These are phyloP conservation scores for Trichoderma simmonsii DNA, from an alignment of 2,329 filamentous ascomycete species.

Conservation along the genomic window DNA sequence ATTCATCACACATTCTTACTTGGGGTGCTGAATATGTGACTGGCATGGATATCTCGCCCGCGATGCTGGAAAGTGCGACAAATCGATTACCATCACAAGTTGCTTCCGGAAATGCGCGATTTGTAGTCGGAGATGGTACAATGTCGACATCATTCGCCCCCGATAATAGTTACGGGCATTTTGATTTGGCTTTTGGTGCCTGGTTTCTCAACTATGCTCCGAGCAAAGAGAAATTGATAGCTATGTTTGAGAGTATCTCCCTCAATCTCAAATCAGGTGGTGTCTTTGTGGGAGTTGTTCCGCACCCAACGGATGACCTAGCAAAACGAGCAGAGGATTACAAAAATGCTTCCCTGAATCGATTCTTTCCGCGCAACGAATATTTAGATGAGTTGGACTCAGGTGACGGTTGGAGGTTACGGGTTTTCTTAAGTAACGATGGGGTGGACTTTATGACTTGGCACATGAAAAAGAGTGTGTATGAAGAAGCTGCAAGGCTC, in stretches of 20 bases:
- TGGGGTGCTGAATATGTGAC: not conserved
- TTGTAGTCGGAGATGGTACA: not conserved
- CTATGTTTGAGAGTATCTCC: constrained; percentile 18
- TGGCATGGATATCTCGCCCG: not conserved
- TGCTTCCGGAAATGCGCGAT: not conserved
- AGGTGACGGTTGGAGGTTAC: not conserved
- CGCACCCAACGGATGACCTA: constrained; percentile 13
- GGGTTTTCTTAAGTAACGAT: not conserved
- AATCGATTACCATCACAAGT: not conserved
- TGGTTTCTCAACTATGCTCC: constrained; percentile 21
- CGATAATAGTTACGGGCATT: not conserved
- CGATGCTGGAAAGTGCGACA: not conserved
- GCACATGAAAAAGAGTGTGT: constrained; percentile 17
- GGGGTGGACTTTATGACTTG: constrained; percentile 12
- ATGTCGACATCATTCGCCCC: not conserved
- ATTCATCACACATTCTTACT: not conserved
- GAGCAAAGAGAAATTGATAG: not conserved
- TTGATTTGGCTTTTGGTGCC: constrained; percentile 5
- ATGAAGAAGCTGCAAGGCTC: constrained; percentile 15
- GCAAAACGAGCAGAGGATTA: not conserved
- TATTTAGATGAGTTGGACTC: not conserved
- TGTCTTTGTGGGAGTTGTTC: constrained; percentile 17
- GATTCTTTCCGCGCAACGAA: not conserved
- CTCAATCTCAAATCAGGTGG: constrained; percentile 19
- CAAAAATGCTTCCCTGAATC: not conserved